Conservation (phyloP, 208 protist genomes). For the Trypanosoma platydactyli region DNA sequence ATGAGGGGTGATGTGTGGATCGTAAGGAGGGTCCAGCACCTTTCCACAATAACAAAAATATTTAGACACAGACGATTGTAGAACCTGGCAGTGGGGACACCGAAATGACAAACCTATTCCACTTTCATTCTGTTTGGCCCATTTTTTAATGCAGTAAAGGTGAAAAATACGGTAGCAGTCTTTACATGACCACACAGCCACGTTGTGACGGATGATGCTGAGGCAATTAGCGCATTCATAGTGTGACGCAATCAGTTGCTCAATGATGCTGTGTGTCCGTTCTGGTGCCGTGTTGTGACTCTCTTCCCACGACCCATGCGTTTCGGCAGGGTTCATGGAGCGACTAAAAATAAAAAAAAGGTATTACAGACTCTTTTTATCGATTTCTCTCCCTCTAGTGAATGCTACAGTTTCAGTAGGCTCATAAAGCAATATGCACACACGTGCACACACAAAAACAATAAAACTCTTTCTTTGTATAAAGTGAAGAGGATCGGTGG, state of each 20-base stretch:
- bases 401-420: no score
- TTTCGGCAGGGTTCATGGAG: background rate
- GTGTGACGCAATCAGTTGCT: conserved; percentile 39
- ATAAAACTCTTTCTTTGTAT: no score
- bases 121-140: conserved; percentile 38
- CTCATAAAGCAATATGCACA: background rate
- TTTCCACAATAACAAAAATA: conserved; percentile 78
- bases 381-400: no score
- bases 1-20: conserved; percentile 73
- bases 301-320: background rate
- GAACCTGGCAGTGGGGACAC: conserved; percentile 53
- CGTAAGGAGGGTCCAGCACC: conserved; percentile 48
- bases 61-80: conserved; percentile 27
- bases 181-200: conserved; percentile 55
- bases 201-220: conserved; percentile 49
- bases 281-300: conserved; percentile 12
- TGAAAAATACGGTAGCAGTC: conserved; percentile 72
- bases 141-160: conserved; percentile 66
- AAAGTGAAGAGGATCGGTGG: no score
- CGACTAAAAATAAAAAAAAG: background rate
- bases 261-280: conserved; percentile 34
- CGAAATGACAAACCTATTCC: conserved; percentile 38
- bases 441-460: background rate
- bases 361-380: no score
- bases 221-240: conserved; percentile 78